Conservation (phyloP, 345 rosid genomes). For the Noccaea caerulescens region DNA sequence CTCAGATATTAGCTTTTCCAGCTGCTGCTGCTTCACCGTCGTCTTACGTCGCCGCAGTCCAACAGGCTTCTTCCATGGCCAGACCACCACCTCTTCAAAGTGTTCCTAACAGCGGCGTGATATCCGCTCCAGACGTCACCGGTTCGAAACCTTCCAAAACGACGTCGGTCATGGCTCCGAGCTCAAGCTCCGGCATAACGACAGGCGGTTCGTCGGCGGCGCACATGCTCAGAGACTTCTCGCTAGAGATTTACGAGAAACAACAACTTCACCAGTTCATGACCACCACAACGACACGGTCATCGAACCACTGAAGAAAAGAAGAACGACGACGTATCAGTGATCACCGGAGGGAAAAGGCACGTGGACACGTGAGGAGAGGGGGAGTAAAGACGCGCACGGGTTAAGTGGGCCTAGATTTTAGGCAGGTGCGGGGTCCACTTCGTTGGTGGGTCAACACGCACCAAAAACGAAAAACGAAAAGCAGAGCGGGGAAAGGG, state of each 20-base stretch:
- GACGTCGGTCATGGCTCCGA: conserved; percentile 61
- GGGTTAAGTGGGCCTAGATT: conserved; percentile 60
- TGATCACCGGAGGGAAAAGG: conserved; percentile 23
- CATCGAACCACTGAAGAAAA: conserved; percentile 52
- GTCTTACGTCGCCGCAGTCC: conserved; percentile 63
- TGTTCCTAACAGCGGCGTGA: conserved; percentile 25
- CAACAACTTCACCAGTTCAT: conserved; percentile 69
- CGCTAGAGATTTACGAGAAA: conserved; percentile 72
- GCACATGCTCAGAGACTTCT: conserved; percentile 73
- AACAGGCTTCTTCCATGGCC: conserved; percentile 49
- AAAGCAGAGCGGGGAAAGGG: conserved; percentile 1
- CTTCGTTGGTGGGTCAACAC: conserved; percentile 56
- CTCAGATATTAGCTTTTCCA: conserved; percentile 66
- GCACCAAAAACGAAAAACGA: conserved; percentile 29
- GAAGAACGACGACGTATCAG: conserved; percentile 9
- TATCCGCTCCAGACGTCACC: conserved; percentile 38
- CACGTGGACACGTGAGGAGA: conserved; percentile 67
- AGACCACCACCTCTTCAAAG: conserved; percentile 28
- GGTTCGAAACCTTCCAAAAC: conserved; percentile 44
- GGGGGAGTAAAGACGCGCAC: conserved; percentile 49
- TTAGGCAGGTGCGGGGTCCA: conserved; percentile 53
- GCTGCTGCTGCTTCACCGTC: conserved; percentile 48
- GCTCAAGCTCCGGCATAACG: conserved; percentile 50
- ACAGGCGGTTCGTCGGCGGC: conserved; percentile 43
- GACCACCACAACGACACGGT: conserved; percentile 45